A percentile compares a stretch with the other conserved stretches of the same genome.
These are phyloP conservation scores for Talaromyces nanjingensis DNA, from an alignment of 495 filamentous ascomycete genomes.

Conservation along the genomic window DNA sequence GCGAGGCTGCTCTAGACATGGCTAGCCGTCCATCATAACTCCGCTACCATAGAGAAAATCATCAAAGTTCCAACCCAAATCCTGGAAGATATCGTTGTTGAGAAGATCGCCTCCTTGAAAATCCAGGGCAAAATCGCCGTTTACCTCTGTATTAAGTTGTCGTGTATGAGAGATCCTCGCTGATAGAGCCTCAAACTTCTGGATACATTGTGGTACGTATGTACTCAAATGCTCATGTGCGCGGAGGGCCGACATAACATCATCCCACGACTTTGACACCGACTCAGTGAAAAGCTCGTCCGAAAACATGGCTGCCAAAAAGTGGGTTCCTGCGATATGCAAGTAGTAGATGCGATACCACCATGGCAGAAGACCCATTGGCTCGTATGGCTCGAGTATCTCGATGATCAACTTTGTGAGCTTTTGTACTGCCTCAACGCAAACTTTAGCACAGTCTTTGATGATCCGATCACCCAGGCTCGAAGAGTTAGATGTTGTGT, in stretches of 20 bases:
- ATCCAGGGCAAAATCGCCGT: background rate
- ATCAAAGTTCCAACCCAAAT: conserved; percentile 5
- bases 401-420: conserved; percentile 14
- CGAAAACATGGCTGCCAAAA: conserved; percentile 18
- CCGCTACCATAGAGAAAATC: conserved; percentile 5
- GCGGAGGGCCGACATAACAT: conserved; percentile 8
- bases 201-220: conserved; percentile 15
- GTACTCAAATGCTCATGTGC: conserved; percentile 15
- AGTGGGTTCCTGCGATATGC: conserved; percentile 18
- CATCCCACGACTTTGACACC: conserved; percentile 15
- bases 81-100: conserved; percentile 4
- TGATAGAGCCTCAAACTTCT: conserved; percentile 14
- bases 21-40: background rate
- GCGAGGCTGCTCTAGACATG: background rate
- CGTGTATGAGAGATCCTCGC: conserved; percentile 8
- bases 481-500: background rate
- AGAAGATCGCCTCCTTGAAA: background rate
- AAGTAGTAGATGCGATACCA: conserved; percentile 21
- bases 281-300: conserved; percentile 17
- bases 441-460: conserved; percentile 15
- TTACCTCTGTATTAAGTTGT: background rate
- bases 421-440: conserved; percentile 16
- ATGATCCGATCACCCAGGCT: conserved; percentile 16
- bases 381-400: conserved; percentile 12
- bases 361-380: conserved; percentile 18